Percentiles rank a stretch among this genome's conserved stretches.
phyloP scores from a whole-genome alignment of 1,284 basidiomycete genomes.

The Malassezia brasiliensis region DNA sequence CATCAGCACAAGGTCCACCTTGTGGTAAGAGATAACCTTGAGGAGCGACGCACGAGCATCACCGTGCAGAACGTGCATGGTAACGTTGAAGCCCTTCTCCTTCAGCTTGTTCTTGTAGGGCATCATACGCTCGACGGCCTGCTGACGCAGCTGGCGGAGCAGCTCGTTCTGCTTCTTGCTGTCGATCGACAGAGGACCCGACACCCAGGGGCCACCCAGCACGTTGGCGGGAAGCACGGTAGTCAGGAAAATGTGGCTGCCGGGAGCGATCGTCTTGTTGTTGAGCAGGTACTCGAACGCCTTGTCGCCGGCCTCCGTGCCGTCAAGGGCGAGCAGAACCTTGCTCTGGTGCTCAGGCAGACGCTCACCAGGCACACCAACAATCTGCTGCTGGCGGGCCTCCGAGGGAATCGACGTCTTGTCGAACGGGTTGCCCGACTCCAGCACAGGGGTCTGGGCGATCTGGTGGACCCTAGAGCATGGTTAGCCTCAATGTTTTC shows the following conservation, averaged over 20 bases:
- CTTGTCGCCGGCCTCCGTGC: constrained; percentile 42
- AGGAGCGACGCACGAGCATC: constrained; percentile 32
- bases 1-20: constrained; percentile 30
- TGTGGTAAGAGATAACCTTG: constrained; percentile 34
- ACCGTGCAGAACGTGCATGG: constrained; percentile 42
- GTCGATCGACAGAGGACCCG: constrained; percentile 41
- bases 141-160: constrained; percentile 31
- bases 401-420: constrained; percentile 31
- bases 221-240: constrained; percentile 42
- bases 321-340: constrained; percentile 40
- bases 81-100: constrained; percentile 32
- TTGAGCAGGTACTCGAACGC: constrained; percentile 36
- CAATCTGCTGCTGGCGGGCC: constrained; percentile 43
- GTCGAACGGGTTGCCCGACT: constrained; percentile 41
- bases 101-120: constrained; percentile 39
- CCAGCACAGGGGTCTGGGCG: constrained; percentile 41
- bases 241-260: constrained; percentile 36
- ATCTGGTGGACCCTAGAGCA: constrained; percentile 15
- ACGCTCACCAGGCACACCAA: constrained; percentile 28
- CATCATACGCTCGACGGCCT: constrained; percentile 37
- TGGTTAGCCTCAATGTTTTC: not conserved
- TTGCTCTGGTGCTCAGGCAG: constrained; percentile 25
- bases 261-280: constrained; percentile 25
- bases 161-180: constrained; percentile 40
- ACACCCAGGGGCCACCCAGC: constrained; percentile 39